phyloP scores from a whole-genome alignment of 2,329 filamentous ascomycete species.

The Sporothrix pallida region DNA sequence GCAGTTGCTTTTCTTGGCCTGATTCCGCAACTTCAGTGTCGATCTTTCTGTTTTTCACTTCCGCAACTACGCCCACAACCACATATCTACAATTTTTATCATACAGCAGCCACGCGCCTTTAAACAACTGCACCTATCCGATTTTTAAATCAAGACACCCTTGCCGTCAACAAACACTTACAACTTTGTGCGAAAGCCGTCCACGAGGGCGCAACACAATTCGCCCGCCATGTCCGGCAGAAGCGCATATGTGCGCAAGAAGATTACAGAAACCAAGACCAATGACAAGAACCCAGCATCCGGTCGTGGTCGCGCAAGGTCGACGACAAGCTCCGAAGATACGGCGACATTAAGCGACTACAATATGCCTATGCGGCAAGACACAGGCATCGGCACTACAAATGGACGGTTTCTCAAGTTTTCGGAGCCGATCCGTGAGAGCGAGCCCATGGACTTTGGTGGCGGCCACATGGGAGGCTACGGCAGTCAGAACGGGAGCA shows the following conservation, averaged over 20 bases:
- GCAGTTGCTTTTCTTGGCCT: constrained; percentile 17
- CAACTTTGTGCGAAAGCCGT: background rate
- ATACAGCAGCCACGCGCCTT: background rate
- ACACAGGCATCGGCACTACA: constrained; percentile 51
- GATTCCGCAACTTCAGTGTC: background rate
- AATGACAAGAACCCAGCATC: constrained; percentile 41
- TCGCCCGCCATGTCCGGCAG: constrained; percentile 61
- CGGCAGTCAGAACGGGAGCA: constrained; percentile 50
- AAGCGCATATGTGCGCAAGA: constrained; percentile 64
- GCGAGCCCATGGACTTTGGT: constrained; percentile 41
- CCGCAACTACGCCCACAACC: too few species aligned
- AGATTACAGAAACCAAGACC: constrained; percentile 57
- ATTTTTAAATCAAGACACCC: background rate
- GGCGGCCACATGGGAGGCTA: constrained; percentile 39
- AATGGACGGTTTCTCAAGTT: constrained; percentile 56
- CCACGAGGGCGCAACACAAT: background rate
- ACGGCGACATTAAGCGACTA: constrained; percentile 50
- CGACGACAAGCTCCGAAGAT: constrained; percentile 49
- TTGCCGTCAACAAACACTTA: background rate
- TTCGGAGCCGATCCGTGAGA: constrained; percentile 48
- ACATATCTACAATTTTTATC: background rate
- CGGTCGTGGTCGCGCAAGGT: constrained; percentile 46
- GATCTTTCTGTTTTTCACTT: constrained; percentile 11
- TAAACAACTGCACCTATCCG: too few species aligned
- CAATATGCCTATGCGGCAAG: constrained; percentile 46